Conservation (phyloP, 1,284 basidiomycete genomes). For the Cutaneotrichosporon arboriforme region DNA sequence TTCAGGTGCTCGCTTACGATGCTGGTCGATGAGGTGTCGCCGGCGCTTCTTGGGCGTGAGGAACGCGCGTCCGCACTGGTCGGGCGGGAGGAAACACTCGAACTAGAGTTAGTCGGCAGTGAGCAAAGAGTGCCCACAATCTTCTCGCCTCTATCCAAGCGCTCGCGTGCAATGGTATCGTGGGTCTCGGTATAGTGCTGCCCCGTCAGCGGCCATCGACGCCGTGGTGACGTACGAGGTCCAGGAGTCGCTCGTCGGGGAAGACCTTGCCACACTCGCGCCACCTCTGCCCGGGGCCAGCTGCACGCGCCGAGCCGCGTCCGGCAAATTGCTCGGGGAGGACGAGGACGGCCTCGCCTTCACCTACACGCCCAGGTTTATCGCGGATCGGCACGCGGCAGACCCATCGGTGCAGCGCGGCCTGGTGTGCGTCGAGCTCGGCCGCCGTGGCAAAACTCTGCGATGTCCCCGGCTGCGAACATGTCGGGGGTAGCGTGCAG, state of each 20-base stretch:
- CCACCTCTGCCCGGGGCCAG: constrained; percentile 15
- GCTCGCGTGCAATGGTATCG: constrained; percentile 67
- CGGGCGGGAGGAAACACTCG: constrained; percentile 61
- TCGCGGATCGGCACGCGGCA: constrained; percentile 52
- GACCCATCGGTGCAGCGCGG: constrained; percentile 72
- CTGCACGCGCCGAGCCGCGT: background rate
- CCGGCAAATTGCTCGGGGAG: constrained; percentile 30
- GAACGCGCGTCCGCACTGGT: constrained; percentile 61
- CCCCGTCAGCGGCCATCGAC: constrained; percentile 8
- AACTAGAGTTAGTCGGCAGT: constrained; percentile 55
- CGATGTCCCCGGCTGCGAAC: constrained; percentile 58
- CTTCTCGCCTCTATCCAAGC: constrained; percentile 76
- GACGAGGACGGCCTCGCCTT: constrained; percentile 33
- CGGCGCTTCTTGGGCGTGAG: constrained; percentile 68
- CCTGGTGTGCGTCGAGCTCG: constrained; percentile 74
- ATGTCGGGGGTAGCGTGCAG: constrained; percentile 76
- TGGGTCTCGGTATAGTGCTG: constrained; percentile 85
- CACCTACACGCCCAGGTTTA: constrained; percentile 16
- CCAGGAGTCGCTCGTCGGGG: constrained; percentile 68
- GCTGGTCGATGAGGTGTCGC: constrained; percentile 72
- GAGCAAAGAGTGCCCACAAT: constrained; percentile 54
- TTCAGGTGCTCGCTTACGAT: constrained; percentile 47
- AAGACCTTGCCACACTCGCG: constrained; percentile 70
- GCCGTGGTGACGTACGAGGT: constrained; percentile 58
- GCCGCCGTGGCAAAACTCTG: constrained; percentile 58